These are phyloP conservation scores for Melastoma candidum DNA, from an alignment of 441 rosid genomes.

Conservation along the genomic window DNA sequence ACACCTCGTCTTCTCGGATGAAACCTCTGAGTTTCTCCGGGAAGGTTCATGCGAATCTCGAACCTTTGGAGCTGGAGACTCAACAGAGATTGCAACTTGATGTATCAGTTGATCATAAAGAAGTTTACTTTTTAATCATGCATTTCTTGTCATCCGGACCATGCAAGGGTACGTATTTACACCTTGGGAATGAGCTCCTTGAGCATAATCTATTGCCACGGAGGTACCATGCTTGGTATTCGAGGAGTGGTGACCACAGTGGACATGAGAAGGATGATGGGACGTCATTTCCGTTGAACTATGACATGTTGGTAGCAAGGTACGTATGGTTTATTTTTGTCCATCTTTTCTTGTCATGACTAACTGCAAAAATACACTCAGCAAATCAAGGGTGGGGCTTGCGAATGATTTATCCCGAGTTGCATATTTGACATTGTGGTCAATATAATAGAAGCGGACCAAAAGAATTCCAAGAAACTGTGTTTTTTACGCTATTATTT, in stretches of 20 bases:
- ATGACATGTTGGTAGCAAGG: constrained; percentile 68
- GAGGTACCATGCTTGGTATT: constrained; percentile 97
- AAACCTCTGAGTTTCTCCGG: constrained; percentile 55
- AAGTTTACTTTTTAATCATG: constrained; percentile 89
- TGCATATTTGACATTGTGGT: too few relatives aligned
- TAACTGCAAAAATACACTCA: too few relatives aligned
- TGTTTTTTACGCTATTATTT: too few relatives aligned
- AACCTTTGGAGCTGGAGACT: constrained; percentile 33
- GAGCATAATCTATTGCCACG: constrained; percentile 91
- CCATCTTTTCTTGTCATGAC: too few relatives aligned
- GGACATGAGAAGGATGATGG: constrained; percentile 79
- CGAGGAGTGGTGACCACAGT: constrained; percentile 56
- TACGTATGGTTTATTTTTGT: constrained; percentile 14
- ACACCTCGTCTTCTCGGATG: constrained; percentile 40
- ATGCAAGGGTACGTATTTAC: constrained; percentile 67
- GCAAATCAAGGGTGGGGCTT: too few relatives aligned
- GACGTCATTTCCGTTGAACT: constrained; percentile 67
- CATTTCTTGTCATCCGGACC: constrained; percentile 93
- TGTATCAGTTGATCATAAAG: constrained; percentile 70
- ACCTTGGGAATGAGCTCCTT: constrained; percentile 76
- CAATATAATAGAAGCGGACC: too few relatives aligned
- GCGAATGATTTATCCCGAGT: too few relatives aligned
- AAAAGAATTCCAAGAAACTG: too few relatives aligned
- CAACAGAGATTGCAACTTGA: constrained; percentile 30
- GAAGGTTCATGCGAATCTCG: constrained; percentile 42